Evolutionary conservation across 495 filamentous ascomycete genomes (phyloP).

Genomic region (Usnea hakonensis): DNA sequence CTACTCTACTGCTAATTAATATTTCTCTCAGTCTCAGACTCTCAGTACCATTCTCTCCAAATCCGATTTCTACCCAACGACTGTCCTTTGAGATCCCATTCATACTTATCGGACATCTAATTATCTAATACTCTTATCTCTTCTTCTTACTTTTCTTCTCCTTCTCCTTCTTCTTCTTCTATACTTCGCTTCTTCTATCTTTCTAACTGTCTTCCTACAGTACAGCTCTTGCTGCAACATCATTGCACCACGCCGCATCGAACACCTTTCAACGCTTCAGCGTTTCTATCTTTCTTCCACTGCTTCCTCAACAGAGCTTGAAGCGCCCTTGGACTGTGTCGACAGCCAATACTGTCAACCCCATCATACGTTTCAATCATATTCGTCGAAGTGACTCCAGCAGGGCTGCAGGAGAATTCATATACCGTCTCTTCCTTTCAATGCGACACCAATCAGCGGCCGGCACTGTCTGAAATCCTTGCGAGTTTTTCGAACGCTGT

Average conservation of each 20-base stretch:
- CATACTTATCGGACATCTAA: conserved; percentile 4
- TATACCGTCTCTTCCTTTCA: neutral
- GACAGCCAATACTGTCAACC: conserved; percentile 7
- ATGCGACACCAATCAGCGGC: conserved; percentile 1
- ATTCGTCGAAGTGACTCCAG: neutral
- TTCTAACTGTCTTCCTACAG: neutral
- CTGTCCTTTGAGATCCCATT: conserved; percentile 12
- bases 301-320: neutral
- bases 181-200: conserved; percentile 1
- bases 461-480: neutral
- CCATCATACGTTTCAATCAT: neutral
- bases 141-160: conserved; percentile 9
- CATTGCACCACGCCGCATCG: conserved; percentile 9
- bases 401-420: neutral
- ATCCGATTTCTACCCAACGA: neutral
- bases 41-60: neutral
- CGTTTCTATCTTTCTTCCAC: neutral
- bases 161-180: no score
- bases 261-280: conserved; percentile 14
- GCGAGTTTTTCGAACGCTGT: neutral
- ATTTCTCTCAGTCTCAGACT: neutral
- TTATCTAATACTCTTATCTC: conserved; percentile 15
- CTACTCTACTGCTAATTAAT: neutral
- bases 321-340: neutral
- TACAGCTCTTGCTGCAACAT: conserved; percentile 1